Base-by-base conservation (phyloP, 306 rosid genomes). In the Vachellia collinsii region DNA sequence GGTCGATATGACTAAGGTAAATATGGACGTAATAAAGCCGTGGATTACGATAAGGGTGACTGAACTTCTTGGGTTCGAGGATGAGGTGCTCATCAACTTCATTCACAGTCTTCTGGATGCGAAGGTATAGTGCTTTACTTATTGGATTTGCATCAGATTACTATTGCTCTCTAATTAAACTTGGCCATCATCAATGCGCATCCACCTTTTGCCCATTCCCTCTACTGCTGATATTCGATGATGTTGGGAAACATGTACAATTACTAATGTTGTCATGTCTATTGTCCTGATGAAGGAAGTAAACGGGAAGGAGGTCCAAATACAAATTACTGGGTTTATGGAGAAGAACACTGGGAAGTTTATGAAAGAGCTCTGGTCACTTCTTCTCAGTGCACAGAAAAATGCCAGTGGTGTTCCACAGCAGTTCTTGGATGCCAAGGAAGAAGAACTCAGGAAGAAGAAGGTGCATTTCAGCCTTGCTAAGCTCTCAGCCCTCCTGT, bases 371-470 rank as follows among this genome's bases (percentile, higher is more conserved):
- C 98, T 95, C 29, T 95, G 99, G 97, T 70, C 86, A 0, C 98
- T 89, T 67, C 97, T 95, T 78, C 91, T 95, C 74, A 96, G 97
- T 86, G 98, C 99, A 0, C 98, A 96, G 85, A 90, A 86, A 76
- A 96, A 90, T 86, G 89, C 94, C 70, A 93, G 97, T 43, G 97
- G 99, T 70, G 98, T 96, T 78, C 99, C 99, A 75, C 99, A 96
- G 86, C 99, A 90, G 84, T 93, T 96, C 74, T 85, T 96, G 84
- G 99, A 96, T 89, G 98, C 92, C 43, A 95, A 96, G 81, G 97
- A 90, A 85, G 99, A 93, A 83, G 98, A 95, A 81, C 85, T 90
- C 25, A 82, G 81, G 81, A 93, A 87, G 82, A 93, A 89, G 85
- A 95, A 93, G 95, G 99, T 95, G 77, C 77, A 20, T 44, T 46